Percentiles rank a stretch among this genome's conserved stretches.
phyloP scores from a whole-genome alignment of 2,329 filamentous ascomycete genomes.

The Tolypocladium pustulatum region DNA sequence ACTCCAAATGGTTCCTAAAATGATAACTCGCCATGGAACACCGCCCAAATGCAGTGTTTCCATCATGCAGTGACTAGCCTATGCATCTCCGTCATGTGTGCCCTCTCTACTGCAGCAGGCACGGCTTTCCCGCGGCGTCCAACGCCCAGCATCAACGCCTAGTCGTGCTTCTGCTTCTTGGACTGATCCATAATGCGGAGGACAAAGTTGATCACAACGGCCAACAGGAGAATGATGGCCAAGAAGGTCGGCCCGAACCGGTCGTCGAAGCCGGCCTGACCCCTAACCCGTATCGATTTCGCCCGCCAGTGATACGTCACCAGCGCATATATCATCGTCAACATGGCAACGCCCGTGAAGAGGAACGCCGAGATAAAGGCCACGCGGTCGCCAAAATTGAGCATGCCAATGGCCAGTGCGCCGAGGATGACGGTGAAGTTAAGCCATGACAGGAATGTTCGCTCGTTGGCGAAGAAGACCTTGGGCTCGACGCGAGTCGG shows the following conservation, averaged over 20 bases:
- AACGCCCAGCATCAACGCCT: background rate
- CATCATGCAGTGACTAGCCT: background rate
- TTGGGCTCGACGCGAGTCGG: conserved; percentile 97
- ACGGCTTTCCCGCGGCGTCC: background rate
- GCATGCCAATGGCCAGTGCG: conserved; percentile 88
- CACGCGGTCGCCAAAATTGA: conserved; percentile 94
- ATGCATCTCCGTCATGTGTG: no score
- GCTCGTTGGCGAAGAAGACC: conserved; percentile 99
- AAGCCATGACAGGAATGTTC: conserved; percentile 97
- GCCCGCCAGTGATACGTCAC: conserved; percentile 96
- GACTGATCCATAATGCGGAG: conserved; percentile 50
- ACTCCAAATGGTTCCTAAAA: background rate
- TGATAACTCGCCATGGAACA: background rate
- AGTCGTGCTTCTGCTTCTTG: conserved; percentile 24
- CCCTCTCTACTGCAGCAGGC: background rate
- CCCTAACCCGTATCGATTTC: conserved; percentile 79
- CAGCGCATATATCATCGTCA: conserved; percentile 89
- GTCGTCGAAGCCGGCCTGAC: conserved; percentile 94
- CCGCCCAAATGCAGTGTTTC: background rate
- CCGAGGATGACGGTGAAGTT: conserved; percentile 99
- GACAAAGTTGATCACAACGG: conserved; percentile 94
- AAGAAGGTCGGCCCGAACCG: conserved; percentile 86
- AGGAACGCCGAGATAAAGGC: conserved; percentile 89
- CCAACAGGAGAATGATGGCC: conserved; percentile 73
- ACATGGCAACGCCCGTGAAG: conserved; percentile 90